Conservation (phyloP, 768 basidiomycete genomes). For the Nidularia sp. region DNA sequence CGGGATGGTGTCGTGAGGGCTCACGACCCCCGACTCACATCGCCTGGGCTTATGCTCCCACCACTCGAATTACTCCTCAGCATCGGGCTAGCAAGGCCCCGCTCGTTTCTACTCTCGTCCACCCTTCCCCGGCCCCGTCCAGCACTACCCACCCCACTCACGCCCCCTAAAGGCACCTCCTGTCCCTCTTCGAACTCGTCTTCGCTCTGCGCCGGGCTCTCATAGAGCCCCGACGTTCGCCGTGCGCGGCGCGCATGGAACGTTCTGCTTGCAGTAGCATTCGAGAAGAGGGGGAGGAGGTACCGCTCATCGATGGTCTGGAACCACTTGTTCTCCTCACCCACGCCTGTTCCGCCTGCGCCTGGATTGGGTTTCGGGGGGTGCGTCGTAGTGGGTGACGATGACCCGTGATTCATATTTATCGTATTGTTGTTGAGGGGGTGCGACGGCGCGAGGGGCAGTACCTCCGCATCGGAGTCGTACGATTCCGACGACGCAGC, state of each 20-base stretch:
- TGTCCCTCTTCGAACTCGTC: slow-evolving; percentile 32
- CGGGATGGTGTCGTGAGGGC: too few relatives aligned
- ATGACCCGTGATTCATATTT: background rate
- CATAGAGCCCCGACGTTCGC: slow-evolving; percentile 26
- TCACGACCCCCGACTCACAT: background rate
- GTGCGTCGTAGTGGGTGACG: slow-evolving; percentile 17
- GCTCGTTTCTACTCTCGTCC: slow-evolving; percentile 51
- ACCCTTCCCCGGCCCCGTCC: background rate
- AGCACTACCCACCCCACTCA: slow-evolving; percentile 7
- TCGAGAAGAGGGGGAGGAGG: slow-evolving; percentile 87
- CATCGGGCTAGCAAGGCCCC: slow-evolving; percentile 64
- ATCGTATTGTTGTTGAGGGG: background rate
- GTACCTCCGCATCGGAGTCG: slow-evolving; percentile 75
- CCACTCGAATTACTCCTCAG: slow-evolving; percentile 29
- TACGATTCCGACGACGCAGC: slow-evolving; percentile 72
- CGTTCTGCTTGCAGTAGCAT: slow-evolving; percentile 83
- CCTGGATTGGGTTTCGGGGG: slow-evolving; percentile 11
- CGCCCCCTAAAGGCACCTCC: slow-evolving; percentile 35
- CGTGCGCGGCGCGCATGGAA: slow-evolving; percentile 78
- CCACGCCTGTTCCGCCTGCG: slow-evolving; percentile 17
- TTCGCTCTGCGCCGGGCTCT: slow-evolving; percentile 35
- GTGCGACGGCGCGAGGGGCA: slow-evolving; percentile 59
- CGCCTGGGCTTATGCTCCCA: background rate
- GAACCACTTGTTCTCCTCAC: slow-evolving; percentile 92
- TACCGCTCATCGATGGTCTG: slow-evolving; percentile 93